Base-by-base conservation (phyloP, 176 grass and related monocot species). In the Microstegium vimineum region DNA sequence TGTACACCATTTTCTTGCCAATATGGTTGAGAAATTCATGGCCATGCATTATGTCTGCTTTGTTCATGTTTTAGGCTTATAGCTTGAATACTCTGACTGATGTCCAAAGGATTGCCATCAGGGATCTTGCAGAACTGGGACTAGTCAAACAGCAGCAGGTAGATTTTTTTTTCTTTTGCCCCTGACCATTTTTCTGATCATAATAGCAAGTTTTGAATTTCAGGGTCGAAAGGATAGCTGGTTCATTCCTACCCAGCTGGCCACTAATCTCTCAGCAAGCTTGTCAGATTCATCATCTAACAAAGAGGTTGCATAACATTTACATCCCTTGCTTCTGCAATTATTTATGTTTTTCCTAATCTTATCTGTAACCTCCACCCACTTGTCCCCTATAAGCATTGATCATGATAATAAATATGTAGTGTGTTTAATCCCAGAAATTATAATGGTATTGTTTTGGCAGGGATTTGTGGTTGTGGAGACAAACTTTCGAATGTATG, bases 241-340 rank as follows among this genome's bases (percentile, higher is more conserved):
- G 92, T 98, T 98, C 75, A 91, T 98, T 90, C 95, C 95, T 76
- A 94, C 95, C 73, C 94, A 93, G 82, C 70, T 98, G 86, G 95
- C 95, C 73, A 98, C 90, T 71, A 93, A 94, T 60, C 95, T 98
- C 67, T 94, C 92, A 63, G 79, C 88, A 66, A 94, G 90, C 79
- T 88, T 94, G 69, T 90, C 94, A 31, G 92, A 97, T 89, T 85
- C 86, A 64, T 88, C 90, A 31, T 90, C 92, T 20, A 84, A 61
- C 62, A 98, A 98, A 34, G 92, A 97, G 87, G 95, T 97, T 65
- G 85, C 36, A 69, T 45, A 72, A 75, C 31, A 52, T 62, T 28
- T 45, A 28, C 16, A 47, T 68, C 69, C 36, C 60, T 71, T 61
- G 36, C 62, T 87, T n/a, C 43, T 81, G 13, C 18, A 74, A 10